Conservation (phyloP, 2,329 filamentous ascomycete species). For the Diplodia intermedia region DNA sequence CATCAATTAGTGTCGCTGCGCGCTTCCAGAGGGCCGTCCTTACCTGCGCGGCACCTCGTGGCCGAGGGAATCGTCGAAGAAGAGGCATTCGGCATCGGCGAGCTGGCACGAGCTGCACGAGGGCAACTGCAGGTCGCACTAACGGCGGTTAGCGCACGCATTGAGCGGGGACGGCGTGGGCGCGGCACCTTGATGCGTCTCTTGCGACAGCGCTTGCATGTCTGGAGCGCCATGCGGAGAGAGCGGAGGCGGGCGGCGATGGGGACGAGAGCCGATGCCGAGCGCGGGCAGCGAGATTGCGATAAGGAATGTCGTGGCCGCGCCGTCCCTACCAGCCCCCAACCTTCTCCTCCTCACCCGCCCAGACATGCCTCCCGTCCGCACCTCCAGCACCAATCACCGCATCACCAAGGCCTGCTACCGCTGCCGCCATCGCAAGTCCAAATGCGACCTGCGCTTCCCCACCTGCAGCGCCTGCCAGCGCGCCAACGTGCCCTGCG, state of each 20-base stretch:
- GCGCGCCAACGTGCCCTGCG: conserved; percentile 23
- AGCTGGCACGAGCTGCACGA: conserved; percentile 27
- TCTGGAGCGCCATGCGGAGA: conserved; percentile 29
- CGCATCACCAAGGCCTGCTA: conserved; percentile 31
- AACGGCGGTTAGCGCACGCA: not conserved
- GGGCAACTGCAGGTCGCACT: conserved; percentile 30
- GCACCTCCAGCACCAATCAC: conserved; percentile 25
- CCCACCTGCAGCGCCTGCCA: conserved; percentile 24
- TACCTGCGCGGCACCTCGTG: conserved; percentile 30
- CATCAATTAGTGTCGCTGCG: not conserved
- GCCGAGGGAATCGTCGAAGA: conserved; percentile 24
- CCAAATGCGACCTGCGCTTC: conserved; percentile 29
- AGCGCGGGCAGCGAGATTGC: not conserved
- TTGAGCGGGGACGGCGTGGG: not conserved
- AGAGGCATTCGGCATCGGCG: conserved; percentile 28
- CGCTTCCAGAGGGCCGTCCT: not conserved
- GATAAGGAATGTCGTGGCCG: conserved; percentile 4
- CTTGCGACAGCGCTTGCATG: conserved; percentile 31
- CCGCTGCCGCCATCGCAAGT: conserved; percentile 31
- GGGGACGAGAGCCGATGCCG: not conserved
- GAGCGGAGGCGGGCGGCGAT: not conserved
- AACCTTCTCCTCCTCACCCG: not conserved
- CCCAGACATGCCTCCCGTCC: conserved; percentile 27
- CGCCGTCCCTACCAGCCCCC: not conserved
- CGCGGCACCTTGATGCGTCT: conserved; percentile 29